Conservation (phyloP, 345 rosid genomes). For the Boechera divaricarpa region DNA sequence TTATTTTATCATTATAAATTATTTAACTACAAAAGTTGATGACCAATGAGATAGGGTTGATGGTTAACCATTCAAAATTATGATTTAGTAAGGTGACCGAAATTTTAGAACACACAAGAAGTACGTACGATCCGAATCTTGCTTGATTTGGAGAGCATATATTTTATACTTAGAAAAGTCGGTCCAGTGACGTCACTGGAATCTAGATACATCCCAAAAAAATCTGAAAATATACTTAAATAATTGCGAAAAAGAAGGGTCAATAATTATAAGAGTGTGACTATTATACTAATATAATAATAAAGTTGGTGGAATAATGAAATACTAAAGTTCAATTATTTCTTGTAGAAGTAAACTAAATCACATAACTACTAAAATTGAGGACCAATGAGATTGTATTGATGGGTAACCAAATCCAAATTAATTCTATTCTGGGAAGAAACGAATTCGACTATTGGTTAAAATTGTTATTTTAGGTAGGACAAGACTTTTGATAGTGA, state of each 20-base stretch:
- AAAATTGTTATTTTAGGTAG: constrained; percentile 35
- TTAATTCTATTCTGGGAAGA: constrained; percentile 26
- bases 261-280: constrained; percentile 20
- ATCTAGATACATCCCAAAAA: constrained; percentile 19
- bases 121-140: constrained; percentile 30
- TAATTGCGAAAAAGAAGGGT: constrained; percentile 8
- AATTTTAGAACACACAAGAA: constrained; percentile 29
- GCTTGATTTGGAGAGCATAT: neutral
- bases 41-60: constrained; percentile 35
- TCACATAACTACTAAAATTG: constrained; percentile 30
- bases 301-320: constrained; percentile 35
- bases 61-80: constrained; percentile 21
- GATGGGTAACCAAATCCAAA: constrained; percentile 45
- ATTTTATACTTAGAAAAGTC: neutral
- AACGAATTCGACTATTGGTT: constrained; percentile 7
- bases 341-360: constrained; percentile 32
- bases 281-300: constrained; percentile 18
- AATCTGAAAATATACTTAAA: neutral
- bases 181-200: constrained; percentile 16
- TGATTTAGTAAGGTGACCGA: constrained; percentile 6
- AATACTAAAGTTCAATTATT: constrained; percentile 18
- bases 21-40: constrained; percentile 19
- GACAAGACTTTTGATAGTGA: constrained; percentile 42
- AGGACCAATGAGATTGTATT: constrained; percentile 37
- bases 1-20: neutral